These are phyloP conservation scores for Phoma sp. DNA, from an alignment of 2,329 filamentous ascomycete species.

Conservation along the genomic window DNA sequence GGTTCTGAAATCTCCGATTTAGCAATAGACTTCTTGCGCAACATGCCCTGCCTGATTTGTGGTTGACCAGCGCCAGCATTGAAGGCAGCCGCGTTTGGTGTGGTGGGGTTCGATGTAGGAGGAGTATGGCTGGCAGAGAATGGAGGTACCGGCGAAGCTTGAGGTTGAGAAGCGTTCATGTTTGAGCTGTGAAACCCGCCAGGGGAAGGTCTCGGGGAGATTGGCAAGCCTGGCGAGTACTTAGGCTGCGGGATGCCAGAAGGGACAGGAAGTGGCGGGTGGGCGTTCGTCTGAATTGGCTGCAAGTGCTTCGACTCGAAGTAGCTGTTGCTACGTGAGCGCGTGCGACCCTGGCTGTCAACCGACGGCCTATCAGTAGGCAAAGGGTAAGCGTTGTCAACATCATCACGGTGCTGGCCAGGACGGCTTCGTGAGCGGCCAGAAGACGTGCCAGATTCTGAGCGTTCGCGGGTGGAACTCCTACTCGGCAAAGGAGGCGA, in stretches of 20 bases:
- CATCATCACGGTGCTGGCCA: conserved; percentile 59
- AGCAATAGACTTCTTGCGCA: conserved; percentile 65
- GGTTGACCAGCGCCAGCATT: conserved; percentile 40
- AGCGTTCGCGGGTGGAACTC: conserved; percentile 58
- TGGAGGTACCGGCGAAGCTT: conserved; percentile 56
- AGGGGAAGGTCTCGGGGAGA: conserved; percentile 48
- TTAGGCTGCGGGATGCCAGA: conserved; percentile 28
- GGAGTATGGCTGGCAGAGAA: conserved; percentile 63
- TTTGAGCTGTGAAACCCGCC: conserved; percentile 46
- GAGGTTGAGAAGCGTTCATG: conserved; percentile 43
- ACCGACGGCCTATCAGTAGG: conserved; percentile 35
- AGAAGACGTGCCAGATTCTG: conserved; percentile 61
- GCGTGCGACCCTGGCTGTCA: conserved; percentile 37
- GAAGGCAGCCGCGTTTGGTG: conserved; percentile 49
- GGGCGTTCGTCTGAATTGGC: conserved; percentile 44
- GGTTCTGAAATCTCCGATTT: conserved; percentile 71
- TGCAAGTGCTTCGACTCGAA: conserved; percentile 49
- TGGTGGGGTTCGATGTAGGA: conserved; percentile 57
- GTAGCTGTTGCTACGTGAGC: conserved; percentile 50
- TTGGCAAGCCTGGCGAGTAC: conserved; percentile 38
- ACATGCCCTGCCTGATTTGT: conserved; percentile 33
- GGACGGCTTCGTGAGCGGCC: conserved; percentile 63
- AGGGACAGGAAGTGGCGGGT: conserved; percentile 35
- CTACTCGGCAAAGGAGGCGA: conserved; percentile 52
- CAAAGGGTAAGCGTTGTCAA: conserved; percentile 51